phyloP scores from a whole-genome alignment of 306 rosid species.

The Ormosia emarginata region DNA sequence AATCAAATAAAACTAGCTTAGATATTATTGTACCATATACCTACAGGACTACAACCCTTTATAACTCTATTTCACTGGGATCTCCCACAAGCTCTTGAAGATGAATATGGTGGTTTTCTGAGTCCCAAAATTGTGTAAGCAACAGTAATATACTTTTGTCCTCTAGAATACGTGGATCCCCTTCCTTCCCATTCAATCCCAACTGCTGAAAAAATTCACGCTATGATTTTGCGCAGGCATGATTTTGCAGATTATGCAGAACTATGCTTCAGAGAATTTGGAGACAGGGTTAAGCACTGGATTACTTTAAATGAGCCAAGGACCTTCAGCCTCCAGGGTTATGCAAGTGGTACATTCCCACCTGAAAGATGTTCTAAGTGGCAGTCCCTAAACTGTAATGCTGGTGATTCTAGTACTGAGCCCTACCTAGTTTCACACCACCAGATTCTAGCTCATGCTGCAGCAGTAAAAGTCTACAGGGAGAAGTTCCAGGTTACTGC shows the following conservation, averaged over 20 bases:
- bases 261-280: slow-evolving; percentile 61
- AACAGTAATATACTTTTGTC: not conserved
- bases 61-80: slow-evolving; percentile 64
- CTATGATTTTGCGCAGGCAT: slow-evolving; percentile 25
- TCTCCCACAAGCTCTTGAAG: slow-evolving; percentile 59
- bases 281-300: slow-evolving; percentile 74
- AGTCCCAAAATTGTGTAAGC: slow-evolving; percentile 54
- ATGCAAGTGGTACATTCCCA: slow-evolving; percentile 40
- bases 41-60: slow-evolving; percentile 53
- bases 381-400: slow-evolving; percentile 28
- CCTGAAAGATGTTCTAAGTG: slow-evolving; percentile 54
- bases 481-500: slow-evolving; percentile 45
- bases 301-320: slow-evolving; percentile 65
- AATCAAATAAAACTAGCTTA: not conserved
- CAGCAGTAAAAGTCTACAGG: slow-evolving; percentile 48
- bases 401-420: slow-evolving; percentile 50
- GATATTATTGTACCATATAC: not conserved
- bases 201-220: not conserved
- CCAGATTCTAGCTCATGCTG: slow-evolving; percentile 61
- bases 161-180: not conserved
- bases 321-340: slow-evolving; percentile 28
- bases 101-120: slow-evolving; percentile 54
- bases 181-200: not conserved
- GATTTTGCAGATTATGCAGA: slow-evolving; percentile 57
- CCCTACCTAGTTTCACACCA: slow-evolving; percentile 57